Base-by-base conservation (phyloP, 306 rosid species). In the Quercus ilex region DNA sequence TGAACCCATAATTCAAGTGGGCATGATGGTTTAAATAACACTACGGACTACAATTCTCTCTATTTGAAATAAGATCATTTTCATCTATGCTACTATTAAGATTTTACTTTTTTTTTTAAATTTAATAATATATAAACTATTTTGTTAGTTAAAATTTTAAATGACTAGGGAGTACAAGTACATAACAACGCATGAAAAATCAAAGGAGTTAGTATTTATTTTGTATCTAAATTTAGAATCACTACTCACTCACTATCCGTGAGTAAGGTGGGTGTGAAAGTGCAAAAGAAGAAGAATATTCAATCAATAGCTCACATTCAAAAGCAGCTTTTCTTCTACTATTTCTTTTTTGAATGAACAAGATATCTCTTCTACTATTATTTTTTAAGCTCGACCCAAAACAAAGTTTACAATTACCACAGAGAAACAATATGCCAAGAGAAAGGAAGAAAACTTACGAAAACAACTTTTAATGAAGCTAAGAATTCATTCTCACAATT, bases 221-320 rank as follows among this genome's bases (percentile, higher is more conserved):
- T 56, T 38, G 15, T 35, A 30, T 59, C 13, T 38, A 38, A 58
- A 20, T 6, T 67, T 21, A 5, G 74, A 81, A 55, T 14, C 28
- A 35, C 55, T 43, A 75, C 15, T 62, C 76, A 80, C 72, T 58
- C 5, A n/a, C 30, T 17, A 38, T 38, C 11, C 46, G 33, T 11
- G 25, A 30, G 76, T 69, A 58, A 78, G 33, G 78, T 74, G 25
- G 14, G 52, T 25, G 33, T 69, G 49, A 71, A 77, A 75, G 64
- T 76, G 53, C 12, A 35, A 53, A 55, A 55, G 19, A 63, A 78
- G 18, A 56, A 19, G 35, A 78, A 33, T 20, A 72, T 51, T 81
- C 74, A 67, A 79, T 84, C 79, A 77, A 81, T 73, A 81, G 79
- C 86, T 85, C 74, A 41, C 81, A 56, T 85, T 83, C 78, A 77